phyloP scores from a whole-genome alignment of 352 stramenopile species.

The Pythium biforme region DNA sequence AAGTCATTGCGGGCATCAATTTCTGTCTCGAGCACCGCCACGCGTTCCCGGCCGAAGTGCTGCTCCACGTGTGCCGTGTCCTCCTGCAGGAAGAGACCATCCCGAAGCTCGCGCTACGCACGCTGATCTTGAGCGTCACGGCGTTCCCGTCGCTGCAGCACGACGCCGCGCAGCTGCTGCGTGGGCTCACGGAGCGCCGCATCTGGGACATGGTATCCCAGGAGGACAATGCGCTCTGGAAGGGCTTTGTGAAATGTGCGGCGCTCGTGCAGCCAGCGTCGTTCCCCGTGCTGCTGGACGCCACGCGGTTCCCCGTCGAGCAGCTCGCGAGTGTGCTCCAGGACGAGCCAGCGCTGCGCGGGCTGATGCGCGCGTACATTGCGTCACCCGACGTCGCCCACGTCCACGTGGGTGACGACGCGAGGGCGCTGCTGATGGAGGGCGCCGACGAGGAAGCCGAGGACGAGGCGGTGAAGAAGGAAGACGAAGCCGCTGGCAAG shows the following conservation, averaged over 20 bases:
- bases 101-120: conserved; percentile 69
- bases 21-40: conserved; percentile 79
- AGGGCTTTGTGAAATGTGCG: conserved; percentile 77
- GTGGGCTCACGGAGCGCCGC: conserved; percentile 45
- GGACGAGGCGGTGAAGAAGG: neutral
- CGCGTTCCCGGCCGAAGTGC: conserved; percentile 72
- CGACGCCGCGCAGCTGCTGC: conserved; percentile 58
- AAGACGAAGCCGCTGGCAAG: neutral
- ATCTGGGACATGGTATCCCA: conserved; percentile 57
- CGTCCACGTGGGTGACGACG: conserved; percentile 21
- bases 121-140: conserved; percentile 77
- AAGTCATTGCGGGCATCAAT: conserved; percentile 73
- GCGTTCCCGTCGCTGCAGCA: conserved; percentile 63
- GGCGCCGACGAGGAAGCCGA: neutral
- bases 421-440: conserved; percentile 14
- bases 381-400: conserved; percentile 14
- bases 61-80: conserved; percentile 65
- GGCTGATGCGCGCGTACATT: conserved; percentile 45
- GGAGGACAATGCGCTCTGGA: conserved; percentile 54
- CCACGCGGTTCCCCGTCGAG: conserved; percentile 33
- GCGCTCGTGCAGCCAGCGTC: conserved; percentile 73
- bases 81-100: conserved; percentile 59
- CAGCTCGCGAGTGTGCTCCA: conserved; percentile 52
- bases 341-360: conserved; percentile 58
- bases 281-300: conserved; percentile 58